Evolutionary conservation across 176 grass and related monocot genomes (phyloP), one percentile per base, ranked within the genome.

Genomic region (Chrysopogon serrulatus): DNA sequence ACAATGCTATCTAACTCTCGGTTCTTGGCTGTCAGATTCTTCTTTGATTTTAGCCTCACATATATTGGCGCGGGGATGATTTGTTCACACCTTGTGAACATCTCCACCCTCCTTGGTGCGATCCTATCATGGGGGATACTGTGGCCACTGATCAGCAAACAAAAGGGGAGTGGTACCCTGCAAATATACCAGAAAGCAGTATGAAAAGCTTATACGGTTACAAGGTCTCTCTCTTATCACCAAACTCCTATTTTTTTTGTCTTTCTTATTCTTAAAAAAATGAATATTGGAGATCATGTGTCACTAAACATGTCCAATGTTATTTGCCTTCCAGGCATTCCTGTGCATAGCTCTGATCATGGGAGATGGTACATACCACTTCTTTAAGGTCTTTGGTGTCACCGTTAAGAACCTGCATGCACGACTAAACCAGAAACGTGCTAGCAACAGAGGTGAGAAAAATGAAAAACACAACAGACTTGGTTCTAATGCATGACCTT

Each of bases 61-160:
- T 98, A 98, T 28, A 88, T 98, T 12, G 95, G 95, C 31, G 92
- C 95, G 14, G 95, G 95, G 60, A 97, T 98, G 95, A 98, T 98
- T 65, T 92, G 90, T 65, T 87, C 95, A n/a, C 92, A 98, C 82
- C 79, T 98, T 24, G 95, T 98, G 66, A 98, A 98, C 79, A 72
- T 95, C 8, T 98, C 95, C 41, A 87, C 94, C 71, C 86, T 98
- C 33, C 45, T 94, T 10, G 95, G 92, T 5, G 95, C 95, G 24
- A 85, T 98, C 31, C 40, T 94, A 73, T 98, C 95, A 17, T 98
- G 92, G 92, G 95, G 95, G 21, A 73, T 98, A 65, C 71, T 98
- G 84, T 98, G 95, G 95, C 95, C 92, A 84, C 90, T 98, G 33
- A 92, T 98, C 36, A 82, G 73, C 47, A 90, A 91, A 32, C 48